These are phyloP conservation scores for Teratosphaeria zuluensis DNA, from an alignment of 2,329 filamentous ascomycete genomes.

Conservation along the genomic window DNA sequence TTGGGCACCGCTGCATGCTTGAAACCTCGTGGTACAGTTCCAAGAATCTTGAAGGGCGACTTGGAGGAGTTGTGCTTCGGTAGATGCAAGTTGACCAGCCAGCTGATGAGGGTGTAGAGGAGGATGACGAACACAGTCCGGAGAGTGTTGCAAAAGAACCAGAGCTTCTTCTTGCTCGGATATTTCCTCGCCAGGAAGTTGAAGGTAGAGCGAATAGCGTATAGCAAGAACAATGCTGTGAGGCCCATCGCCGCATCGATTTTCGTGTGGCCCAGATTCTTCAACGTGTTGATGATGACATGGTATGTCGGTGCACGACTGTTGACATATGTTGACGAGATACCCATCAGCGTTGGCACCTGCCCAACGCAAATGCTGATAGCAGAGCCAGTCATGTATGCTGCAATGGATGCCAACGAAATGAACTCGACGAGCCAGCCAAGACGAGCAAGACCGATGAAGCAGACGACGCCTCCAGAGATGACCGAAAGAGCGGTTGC, in stretches of 20 bases:
- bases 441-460: slow-evolving; percentile 66
- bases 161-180: slow-evolving; percentile 59
- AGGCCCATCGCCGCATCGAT: slow-evolving; percentile 84
- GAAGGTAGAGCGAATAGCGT: slow-evolving; percentile 60
- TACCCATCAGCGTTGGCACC: slow-evolving; percentile 70
- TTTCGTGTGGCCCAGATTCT: slow-evolving; percentile 54
- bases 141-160: slow-evolving; percentile 87
- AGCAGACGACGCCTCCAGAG: slow-evolving; percentile 64
- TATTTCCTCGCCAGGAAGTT: slow-evolving; percentile 57
- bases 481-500: slow-evolving; percentile 73
- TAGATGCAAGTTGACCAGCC: slow-evolving; percentile 63
- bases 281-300: slow-evolving; percentile 75
- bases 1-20: slow-evolving; percentile 64
- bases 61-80: slow-evolving; percentile 16
- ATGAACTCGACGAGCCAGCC: slow-evolving; percentile 94
- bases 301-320: slow-evolving; percentile 69
- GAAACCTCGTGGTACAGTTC: slow-evolving; percentile 75
- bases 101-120: slow-evolving; percentile 86
- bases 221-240: slow-evolving; percentile 69
- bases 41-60: slow-evolving; percentile 64
- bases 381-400: slow-evolving; percentile 95
- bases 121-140: slow-evolving; percentile 86
- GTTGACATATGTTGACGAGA: slow-evolving; percentile 35
- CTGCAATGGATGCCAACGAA: slow-evolving; percentile 77
- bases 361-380: slow-evolving; percentile 82